phyloP scores from a whole-genome alignment of 371 early-diverging fungal genomes.

The Mortierella sp. region DNA sequence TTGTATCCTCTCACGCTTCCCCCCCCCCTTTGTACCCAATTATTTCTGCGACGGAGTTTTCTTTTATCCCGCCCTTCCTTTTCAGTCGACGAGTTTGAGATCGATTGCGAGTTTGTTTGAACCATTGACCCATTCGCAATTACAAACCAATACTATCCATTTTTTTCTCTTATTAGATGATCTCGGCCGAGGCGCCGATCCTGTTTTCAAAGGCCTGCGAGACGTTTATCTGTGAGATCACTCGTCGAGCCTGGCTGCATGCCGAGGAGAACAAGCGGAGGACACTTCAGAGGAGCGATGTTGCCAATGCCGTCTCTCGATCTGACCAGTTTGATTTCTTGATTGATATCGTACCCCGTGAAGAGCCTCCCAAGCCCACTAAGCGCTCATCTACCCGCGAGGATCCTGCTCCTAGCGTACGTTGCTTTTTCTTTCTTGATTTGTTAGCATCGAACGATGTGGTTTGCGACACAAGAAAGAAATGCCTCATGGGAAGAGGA shows the following conservation, averaged over 20 bases:
- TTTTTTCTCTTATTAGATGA: slow-evolving; percentile 65
- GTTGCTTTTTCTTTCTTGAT: neutral
- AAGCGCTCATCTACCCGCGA: slow-evolving; percentile 40
- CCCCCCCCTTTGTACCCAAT: neutral
- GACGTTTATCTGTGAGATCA: slow-evolving; percentile 92
- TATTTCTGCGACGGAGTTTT: neutral
- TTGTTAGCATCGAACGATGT: neutral
- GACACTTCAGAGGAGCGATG: slow-evolving; percentile 91
- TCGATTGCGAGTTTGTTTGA: neutral
- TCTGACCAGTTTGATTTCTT: slow-evolving; percentile 94
- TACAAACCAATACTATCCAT: neutral
- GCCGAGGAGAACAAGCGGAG: slow-evolving; percentile 95
- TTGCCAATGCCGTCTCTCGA: slow-evolving; percentile 83
- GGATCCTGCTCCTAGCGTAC: slow-evolving; percentile 34
- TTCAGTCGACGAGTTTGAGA: neutral
- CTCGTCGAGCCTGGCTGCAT: slow-evolving; percentile 92
- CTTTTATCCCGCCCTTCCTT: neutral
- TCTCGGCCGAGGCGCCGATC: slow-evolving; percentile 76
- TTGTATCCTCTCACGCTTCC: neutral
- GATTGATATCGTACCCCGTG: slow-evolving; percentile 93
- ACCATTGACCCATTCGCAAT: neutral
- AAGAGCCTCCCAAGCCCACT: slow-evolving; percentile 59
- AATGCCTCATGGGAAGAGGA: neutral
- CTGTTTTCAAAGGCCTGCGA: slow-evolving; percentile 80
- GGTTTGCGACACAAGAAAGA: neutral